Base-by-base conservation (phyloP, 1,139 yeast genomes). In the Hyphopichia pseudoburtonii region DNA sequence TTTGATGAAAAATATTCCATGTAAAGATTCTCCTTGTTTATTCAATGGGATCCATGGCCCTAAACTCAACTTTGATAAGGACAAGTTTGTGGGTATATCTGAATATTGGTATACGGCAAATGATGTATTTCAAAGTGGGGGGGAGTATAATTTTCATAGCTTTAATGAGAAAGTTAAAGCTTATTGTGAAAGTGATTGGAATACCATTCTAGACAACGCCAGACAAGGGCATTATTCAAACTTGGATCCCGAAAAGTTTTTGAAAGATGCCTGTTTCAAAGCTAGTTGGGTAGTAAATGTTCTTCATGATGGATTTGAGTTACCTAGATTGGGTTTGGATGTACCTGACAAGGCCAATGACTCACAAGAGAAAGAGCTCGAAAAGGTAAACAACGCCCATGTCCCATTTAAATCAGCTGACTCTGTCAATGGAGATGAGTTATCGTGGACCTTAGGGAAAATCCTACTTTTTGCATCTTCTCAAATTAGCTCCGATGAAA, bases 21-120 rank as follows among this genome's bases (percentile, higher is more conserved):
- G 94, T 57, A 63, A 64, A 19, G 88, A 82, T 38, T 76, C 75
- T 17, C 92, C 92, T 2, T 86, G 95, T 57, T 61, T 85, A 14
- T 86, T 86, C 54, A 84, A 85, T 56, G 95, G 94, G 24, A 82
- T 84, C 11, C 92, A 84, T 60, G 88, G 85, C 0, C 95, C 95
- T 10, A 68, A 66, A 32, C 73, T 86, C 41, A 82, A 85, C 54
- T 86, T 83, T 49, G 70, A 73, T n/a, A 69, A 68, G 36, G 92
- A 85, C 50, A 80, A 76, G 48, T 85, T 86, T 58, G 78, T 86
- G 27, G 95, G 95, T 0, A 78, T 84, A 16, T 82, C 90, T 1
- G 95, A 86, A 51, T 86, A 83, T 59, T 85, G 92, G 92, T 86
- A 86, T 52, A 84, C 92, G 2, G 89, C 92, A 4, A 83, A 85